phyloP scores from a whole-genome alignment of 2,329 filamentous ascomycete species.

The Exophiala mesophila region DNA sequence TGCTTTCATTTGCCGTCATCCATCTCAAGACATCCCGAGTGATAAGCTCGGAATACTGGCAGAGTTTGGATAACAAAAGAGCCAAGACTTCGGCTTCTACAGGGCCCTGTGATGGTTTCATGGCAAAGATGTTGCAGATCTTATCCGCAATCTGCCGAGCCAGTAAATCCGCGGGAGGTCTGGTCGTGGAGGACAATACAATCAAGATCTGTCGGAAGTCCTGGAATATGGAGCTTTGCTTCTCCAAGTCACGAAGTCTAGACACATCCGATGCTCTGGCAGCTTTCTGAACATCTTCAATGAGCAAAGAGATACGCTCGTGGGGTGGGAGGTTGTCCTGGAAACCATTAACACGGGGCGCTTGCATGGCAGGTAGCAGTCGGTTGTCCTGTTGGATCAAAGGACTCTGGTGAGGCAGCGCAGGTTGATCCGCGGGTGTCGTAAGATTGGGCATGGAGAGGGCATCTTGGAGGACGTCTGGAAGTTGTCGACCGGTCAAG shows the following conservation, averaged over 20 bases:
- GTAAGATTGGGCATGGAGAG: slow-evolving; percentile 59
- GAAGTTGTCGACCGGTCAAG: slow-evolving; percentile 52
- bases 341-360: slow-evolving; percentile 55
- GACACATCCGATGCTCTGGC: slow-evolving; percentile 55
- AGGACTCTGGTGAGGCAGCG: slow-evolving; percentile 53
- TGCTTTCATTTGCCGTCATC: slow-evolving; percentile 50
- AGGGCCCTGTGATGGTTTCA: slow-evolving; percentile 46
- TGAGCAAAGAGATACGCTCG: slow-evolving; percentile 50
- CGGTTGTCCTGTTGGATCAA: slow-evolving; percentile 47
- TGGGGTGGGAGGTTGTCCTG: slow-evolving; percentile 50
- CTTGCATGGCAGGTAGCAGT: slow-evolving; percentile 35
- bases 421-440: slow-evolving; percentile 58
- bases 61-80: slow-evolving; percentile 57
- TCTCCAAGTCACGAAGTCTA: slow-evolving; percentile 53
- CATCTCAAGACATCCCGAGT: slow-evolving; percentile 45
- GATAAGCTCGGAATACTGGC: slow-evolving; percentile 46
- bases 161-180: slow-evolving; percentile 51
- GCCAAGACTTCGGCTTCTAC: slow-evolving; percentile 61
- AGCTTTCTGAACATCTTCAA: slow-evolving; percentile 53
- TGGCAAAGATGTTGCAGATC: slow-evolving; percentile 53
- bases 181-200: slow-evolving; percentile 44
- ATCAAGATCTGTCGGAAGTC: slow-evolving; percentile 55
- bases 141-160: slow-evolving; percentile 53
- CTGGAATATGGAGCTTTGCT: slow-evolving; percentile 51
- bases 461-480: slow-evolving; percentile 59